phyloP scores from a whole-genome alignment of 2,329 filamentous ascomycete genomes.

The Dactylellina parvicollis region DNA sequence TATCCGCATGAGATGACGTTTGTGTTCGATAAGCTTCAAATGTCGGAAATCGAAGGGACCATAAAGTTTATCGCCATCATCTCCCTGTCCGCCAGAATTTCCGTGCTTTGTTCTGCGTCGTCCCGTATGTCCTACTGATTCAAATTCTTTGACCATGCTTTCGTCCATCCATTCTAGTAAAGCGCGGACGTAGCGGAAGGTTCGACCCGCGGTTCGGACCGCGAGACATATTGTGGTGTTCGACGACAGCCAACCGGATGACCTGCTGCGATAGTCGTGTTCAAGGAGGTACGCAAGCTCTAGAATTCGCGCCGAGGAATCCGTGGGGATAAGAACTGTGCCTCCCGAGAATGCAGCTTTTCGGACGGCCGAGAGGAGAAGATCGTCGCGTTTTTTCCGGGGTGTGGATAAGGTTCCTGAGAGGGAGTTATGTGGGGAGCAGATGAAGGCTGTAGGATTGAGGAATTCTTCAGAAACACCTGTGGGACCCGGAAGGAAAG shows the following conservation, averaged over 20 bases:
- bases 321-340: slow-evolving; percentile 90
- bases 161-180: slow-evolving; percentile 99
- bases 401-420: slow-evolving; percentile 76
- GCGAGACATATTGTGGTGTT: slow-evolving; percentile 67
- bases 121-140: slow-evolving; percentile 71
- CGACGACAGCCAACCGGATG: slow-evolving; percentile 57
- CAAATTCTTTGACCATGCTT: slow-evolving; percentile 89
- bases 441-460: slow-evolving; percentile 92
- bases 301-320: slow-evolving; percentile 92
- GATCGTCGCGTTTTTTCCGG: slow-evolving; percentile 82
- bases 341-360: slow-evolving; percentile 81
- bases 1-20: slow-evolving; percentile 79
- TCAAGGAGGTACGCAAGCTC: slow-evolving; percentile 93
- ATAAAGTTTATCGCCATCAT: slow-evolving; percentile 62
- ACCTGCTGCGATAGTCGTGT: slow-evolving; percentile 82
- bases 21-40: slow-evolving; percentile 82
- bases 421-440: slow-evolving; percentile 83
- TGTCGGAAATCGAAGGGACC: slow-evolving; percentile 92
- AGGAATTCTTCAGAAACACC: slow-evolving; percentile 91
- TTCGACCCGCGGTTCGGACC: slow-evolving; percentile 84
- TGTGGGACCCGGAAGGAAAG: slow-evolving; percentile 80
- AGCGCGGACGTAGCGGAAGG: slow-evolving; percentile 85
- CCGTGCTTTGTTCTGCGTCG: slow-evolving; percentile 61
- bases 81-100: slow-evolving; percentile 58
- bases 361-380: slow-evolving; percentile 80